Base-by-base conservation (phyloP, 345 rosid genomes). In the Linum trigynum region DNA sequence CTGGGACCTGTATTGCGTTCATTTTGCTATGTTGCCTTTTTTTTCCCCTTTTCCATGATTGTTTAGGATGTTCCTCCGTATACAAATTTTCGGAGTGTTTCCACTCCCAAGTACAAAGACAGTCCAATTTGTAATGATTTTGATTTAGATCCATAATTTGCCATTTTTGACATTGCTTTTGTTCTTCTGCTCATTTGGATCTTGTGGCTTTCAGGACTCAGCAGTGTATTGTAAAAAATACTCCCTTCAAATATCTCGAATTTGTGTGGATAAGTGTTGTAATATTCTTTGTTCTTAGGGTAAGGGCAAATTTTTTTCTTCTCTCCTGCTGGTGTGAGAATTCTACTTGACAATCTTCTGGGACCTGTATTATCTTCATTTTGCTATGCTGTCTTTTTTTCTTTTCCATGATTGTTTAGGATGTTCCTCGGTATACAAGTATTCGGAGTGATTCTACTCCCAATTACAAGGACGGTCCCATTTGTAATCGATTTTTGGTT, bases 261-360 rank as follows among this genome's bases (percentile, higher is more conserved):
- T 63, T 65, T 53, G 75, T 79, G 80, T 75, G 67, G 77, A 71
- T 73, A 74, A 66, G 81, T 77, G 66, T 65, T 80, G 83, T 75
- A 77, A 71, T 77, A 69, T 76, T 75, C 67, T 76, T 75, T 65
- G 40, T 48, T n/a, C 50, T 51, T 65, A 65, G 72, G 72, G 69
- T 23, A 60, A 62, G 75, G 67, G 63, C 71, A 58, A 56, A 6
- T n/a, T 15, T 17, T 55, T 55, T 17, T 55, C 32, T 56, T 56
- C 69, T 73, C 76, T 79, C 72, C 77, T 71, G 74, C 73, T 66
- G 77, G 64, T 66, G 48, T 23, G 64, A 68, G 57, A 59, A 66
- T 23, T 23, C 74, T 59, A 45, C 77, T 72, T 23, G 65, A 67
- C 77, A 76, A 71, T 82, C 75, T 76, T 38, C 71, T 74, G 79